Evolutionary conservation across 2,329 filamentous ascomycete species (phyloP), one percentile per base, ranked within the genome.

Genomic region (Coccinonectria pachysandricola): DNA sequence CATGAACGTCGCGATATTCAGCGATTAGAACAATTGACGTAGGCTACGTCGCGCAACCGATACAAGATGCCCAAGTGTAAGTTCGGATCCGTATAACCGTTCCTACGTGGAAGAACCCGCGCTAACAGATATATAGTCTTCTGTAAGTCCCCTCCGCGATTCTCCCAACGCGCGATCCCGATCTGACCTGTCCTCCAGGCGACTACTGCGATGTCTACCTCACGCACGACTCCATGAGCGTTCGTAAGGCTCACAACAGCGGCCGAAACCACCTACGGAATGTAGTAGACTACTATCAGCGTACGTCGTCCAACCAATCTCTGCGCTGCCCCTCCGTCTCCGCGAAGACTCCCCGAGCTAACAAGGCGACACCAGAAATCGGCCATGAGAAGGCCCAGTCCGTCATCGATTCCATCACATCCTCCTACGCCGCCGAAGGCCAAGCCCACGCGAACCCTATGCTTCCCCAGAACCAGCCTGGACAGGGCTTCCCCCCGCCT

Each of bases 191-290:
- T 60, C 12, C 13, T 11, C 27, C 20, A 61, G 59, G 87, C 70
- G 91, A 98, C 59, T 98, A 98, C 62, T 98, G 91, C 73, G 91
- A 98, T 80, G 91, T 98, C 59, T 98, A 98, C 71, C 81, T 98
- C 47, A 98, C 91, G 43, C 91, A 98, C 71, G 91, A 98, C 70
- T 94, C 86, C 23, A 96, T 96, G 88, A 94, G 86, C 62, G 91
- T 98, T 60, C 87, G 91, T 48, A 96, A 96, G 65, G 91, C 91
- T 25, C 91, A 98, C 62, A 98, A 98, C 67, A 81, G 76, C 54
- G 91, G 91, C 37, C 77, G 88, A 48, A 98, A 98, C 64, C 91
- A 98, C 54, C 64, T 98, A 37, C 83, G 91, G 50, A 98, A 98
- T 58, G 91, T 98, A 15, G 80, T 95, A 46, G 87, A 95, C 54